phyloP scores from a whole-genome alignment of 805 yeast genomes.

The Metschnikowia noctiluminum region DNA sequence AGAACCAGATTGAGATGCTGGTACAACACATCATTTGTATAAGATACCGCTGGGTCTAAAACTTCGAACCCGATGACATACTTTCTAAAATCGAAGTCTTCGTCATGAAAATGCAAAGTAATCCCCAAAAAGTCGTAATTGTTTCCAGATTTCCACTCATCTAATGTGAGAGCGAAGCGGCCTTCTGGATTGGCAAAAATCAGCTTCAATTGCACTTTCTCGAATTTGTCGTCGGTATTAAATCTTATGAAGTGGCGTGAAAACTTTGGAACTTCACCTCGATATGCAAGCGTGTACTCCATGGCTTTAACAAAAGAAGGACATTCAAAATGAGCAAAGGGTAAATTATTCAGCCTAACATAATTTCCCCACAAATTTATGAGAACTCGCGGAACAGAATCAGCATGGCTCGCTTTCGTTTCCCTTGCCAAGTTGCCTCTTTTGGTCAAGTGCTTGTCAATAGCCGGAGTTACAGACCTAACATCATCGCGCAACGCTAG shows the following conservation, averaged over 20 bases:
- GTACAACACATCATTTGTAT: background rate
- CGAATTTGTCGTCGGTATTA: too few species aligned
- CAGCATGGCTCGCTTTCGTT: background rate
- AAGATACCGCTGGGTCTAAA: background rate
- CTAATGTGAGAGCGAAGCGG: background rate
- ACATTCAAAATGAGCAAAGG: background rate
- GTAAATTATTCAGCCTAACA: background rate
- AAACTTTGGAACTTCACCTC: background rate
- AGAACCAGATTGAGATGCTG: background rate
- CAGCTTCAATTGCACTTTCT: background rate
- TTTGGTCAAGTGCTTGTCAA: background rate
- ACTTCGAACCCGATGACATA: conserved; percentile 2
- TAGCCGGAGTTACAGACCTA: background rate
- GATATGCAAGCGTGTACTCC: background rate
- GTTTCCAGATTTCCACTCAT: background rate
- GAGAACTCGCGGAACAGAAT: background rate
- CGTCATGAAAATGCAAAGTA: background rate
- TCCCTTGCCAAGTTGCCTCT: background rate
- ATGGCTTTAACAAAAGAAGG: background rate
- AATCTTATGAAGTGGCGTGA: background rate
- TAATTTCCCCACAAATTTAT: background rate
- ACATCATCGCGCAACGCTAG: background rate
- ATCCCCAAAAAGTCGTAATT: background rate
- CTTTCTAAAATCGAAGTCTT: background rate
- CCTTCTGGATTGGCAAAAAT: background rate